Percentiles rank a stretch among this genome's conserved stretches.
These are phyloP conservation scores for Dactylonectria macrodidyma DNA, from an alignment of 2,329 filamentous ascomycete genomes.

Conservation along the genomic window DNA sequence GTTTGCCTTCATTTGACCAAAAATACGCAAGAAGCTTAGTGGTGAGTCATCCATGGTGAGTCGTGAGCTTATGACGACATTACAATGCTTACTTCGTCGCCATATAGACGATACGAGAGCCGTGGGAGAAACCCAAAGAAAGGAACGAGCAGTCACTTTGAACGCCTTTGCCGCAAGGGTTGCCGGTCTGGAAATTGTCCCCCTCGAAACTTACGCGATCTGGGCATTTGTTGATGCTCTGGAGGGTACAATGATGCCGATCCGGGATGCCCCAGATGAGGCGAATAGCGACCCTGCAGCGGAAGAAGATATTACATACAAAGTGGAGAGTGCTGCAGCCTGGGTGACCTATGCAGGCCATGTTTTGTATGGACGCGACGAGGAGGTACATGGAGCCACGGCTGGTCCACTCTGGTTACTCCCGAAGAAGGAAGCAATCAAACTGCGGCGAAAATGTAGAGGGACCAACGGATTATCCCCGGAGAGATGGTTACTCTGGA, in stretches of 20 bases:
- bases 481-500: conserved; percentile 39
- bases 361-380: conserved; percentile 31
- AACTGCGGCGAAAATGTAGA: conserved; percentile 30
- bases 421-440: conserved; percentile 33
- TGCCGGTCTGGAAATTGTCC: conserved; percentile 10
- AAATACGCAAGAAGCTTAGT: conserved; percentile 26
- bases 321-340: conserved; percentile 18
- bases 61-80: accelerated
- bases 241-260: conserved; percentile 31
- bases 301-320: conserved; percentile 15
- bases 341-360: conserved; percentile 31
- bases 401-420: conserved; percentile 39
- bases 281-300: conserved; percentile 30
- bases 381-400: conserved; percentile 30
- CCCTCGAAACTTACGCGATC: conserved; percentile 28
- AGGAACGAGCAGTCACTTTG: conserved; percentile 24
- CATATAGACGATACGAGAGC: conserved; percentile 14
- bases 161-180: conserved; percentile 29
- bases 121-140: background rate
- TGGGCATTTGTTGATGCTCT: conserved; percentile 36
- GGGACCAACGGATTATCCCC: conserved; percentile 34
- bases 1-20: conserved; percentile 21
- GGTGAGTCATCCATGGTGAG: conserved; percentile 10
- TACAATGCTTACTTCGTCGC: background rate
- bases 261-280: conserved; percentile 33